Evolutionary conservation across 495 filamentous ascomycete species (phyloP).

Genomic region (Podospora appendiculata): DNA sequence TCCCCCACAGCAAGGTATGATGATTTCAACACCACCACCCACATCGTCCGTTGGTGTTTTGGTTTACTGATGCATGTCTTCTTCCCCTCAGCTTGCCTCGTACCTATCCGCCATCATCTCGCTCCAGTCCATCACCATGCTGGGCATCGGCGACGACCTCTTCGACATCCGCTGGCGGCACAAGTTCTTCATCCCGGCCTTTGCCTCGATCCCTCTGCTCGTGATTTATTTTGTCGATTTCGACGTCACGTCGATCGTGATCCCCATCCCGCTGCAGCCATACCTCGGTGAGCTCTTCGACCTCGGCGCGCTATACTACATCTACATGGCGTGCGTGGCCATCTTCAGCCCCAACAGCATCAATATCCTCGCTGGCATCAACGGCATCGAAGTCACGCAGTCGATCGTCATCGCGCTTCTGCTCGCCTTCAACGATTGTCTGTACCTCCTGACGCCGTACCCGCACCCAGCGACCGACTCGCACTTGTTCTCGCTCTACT

Average conservation of each 20-base stretch:
- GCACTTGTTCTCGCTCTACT: conserved; percentile 90
- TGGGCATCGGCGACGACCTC: conserved; percentile 91
- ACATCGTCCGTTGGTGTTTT: no score
- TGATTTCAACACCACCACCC: no score
- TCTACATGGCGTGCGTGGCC: conserved; percentile 88
- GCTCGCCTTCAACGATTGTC: conserved; percentile 72
- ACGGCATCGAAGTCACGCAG: conserved; percentile 93
- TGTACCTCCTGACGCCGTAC: conserved; percentile 72
- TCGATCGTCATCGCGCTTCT: conserved; percentile 84
- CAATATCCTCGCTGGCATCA: conserved; percentile 96
- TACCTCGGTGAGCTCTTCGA: conserved; percentile 79
- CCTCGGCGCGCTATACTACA: conserved; percentile 86
- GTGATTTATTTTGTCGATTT: conserved; percentile 98
- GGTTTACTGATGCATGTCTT: background rate
- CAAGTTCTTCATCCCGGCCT: conserved; percentile 93
- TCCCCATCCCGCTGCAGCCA: conserved; percentile 73
- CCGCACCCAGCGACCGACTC: conserved; percentile 92
- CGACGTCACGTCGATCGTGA: conserved; percentile 88
- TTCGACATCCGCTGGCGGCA: conserved; percentile 99
- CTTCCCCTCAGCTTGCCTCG: conserved; percentile 63
- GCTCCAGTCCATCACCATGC: conserved; percentile 78
- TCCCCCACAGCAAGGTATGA: conserved; percentile 79
- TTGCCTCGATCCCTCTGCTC: conserved; percentile 88
- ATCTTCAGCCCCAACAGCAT: conserved; percentile 98
- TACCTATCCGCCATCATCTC: conserved; percentile 92